Percentiles rank a stretch among this genome's conserved stretches.
phyloP scores from a whole-genome alignment of 2,329 filamentous ascomycete genomes.

The Chaetomiaceae sp. region DNA sequence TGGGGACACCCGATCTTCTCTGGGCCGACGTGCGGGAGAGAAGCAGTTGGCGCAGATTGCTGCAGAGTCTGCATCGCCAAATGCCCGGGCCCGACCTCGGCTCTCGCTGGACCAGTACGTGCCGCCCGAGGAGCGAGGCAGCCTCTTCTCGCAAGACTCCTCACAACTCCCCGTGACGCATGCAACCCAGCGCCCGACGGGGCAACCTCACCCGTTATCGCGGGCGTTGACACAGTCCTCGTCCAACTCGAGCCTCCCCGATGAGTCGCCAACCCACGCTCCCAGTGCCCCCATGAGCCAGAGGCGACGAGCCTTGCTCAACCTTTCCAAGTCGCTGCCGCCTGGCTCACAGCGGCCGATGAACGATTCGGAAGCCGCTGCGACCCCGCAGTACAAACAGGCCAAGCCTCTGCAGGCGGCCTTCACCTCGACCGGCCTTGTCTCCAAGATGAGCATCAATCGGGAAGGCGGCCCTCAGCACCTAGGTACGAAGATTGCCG shows the following conservation, averaged over 20 bases:
- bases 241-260: constrained; percentile 68
- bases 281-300: constrained; percentile 46
- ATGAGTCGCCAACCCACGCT: constrained; percentile 64
- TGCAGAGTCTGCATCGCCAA: constrained; percentile 50
- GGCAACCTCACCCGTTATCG: constrained; percentile 75
- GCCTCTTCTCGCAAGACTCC: constrained; percentile 52
- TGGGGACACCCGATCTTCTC: constrained; percentile 56
- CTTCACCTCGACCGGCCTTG: constrained; percentile 88
- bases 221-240: constrained; percentile 82
- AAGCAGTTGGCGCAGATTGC: constrained; percentile 46
- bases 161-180: constrained; percentile 50
- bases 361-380: constrained; percentile 47
- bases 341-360: constrained; percentile 49
- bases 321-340: constrained; percentile 72
- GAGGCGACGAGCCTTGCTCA: constrained; percentile 40
- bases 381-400: constrained; percentile 72
- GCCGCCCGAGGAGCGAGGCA: constrained; percentile 56
- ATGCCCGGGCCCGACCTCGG: constrained; percentile 58
- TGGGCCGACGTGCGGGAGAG: constrained; percentile 53
- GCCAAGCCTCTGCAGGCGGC: constrained; percentile 73
- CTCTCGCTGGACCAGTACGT: constrained; percentile 75
- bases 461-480: constrained; percentile 57
- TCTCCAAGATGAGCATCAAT: constrained; percentile 89
- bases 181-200: constrained; percentile 38
- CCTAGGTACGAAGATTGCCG: constrained; percentile 44